These are phyloP conservation scores for Spathaspora girioi DNA, from an alignment of 805 yeast genomes.

Conservation along the genomic window DNA sequence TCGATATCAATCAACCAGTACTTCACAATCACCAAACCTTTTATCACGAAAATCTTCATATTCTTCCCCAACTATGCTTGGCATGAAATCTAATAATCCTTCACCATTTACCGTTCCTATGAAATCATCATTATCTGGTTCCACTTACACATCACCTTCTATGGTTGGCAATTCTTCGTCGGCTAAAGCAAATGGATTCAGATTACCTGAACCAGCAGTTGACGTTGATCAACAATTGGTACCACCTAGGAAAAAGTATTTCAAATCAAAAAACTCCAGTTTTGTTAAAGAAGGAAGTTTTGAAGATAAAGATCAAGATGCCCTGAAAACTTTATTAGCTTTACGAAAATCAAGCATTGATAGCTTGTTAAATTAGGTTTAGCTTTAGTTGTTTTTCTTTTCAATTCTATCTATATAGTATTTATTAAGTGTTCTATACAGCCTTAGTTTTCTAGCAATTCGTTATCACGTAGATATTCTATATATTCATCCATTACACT, in stretches of 20 bases:
- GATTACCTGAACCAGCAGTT: constrained; percentile 40
- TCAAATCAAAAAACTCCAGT: constrained; percentile 24
- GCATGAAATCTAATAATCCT: constrained; percentile 8
- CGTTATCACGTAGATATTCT: constrained; percentile 44
- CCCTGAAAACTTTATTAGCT: constrained; percentile 35
- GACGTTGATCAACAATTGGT: constrained; percentile 15
- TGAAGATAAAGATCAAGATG: constrained; percentile 26
- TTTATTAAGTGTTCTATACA: not conserved
- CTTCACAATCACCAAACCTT: constrained; percentile 6
- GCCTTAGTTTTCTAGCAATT: constrained; percentile 5
- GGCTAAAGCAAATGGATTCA: constrained; percentile 15
- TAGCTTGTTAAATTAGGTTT: constrained; percentile 30
- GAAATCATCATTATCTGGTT: constrained; percentile 12
- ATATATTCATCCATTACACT: constrained; percentile 80
- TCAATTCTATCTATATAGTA: not conserved
- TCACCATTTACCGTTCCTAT: constrained; percentile 27
- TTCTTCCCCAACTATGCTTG: constrained; percentile 19
- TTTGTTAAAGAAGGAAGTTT: constrained; percentile 12
- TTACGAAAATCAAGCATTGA: constrained; percentile 41
- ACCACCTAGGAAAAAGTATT: constrained; percentile 27
- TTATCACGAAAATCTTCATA: constrained; percentile 12
- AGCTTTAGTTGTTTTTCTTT: not conserved
- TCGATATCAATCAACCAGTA: constrained; percentile 12
- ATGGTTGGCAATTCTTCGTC: not conserved
- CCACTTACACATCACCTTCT: constrained; percentile 3